Conservation (phyloP, 2,329 filamentous ascomycete genomes). For the Alternaria novae-zelandiae region DNA sequence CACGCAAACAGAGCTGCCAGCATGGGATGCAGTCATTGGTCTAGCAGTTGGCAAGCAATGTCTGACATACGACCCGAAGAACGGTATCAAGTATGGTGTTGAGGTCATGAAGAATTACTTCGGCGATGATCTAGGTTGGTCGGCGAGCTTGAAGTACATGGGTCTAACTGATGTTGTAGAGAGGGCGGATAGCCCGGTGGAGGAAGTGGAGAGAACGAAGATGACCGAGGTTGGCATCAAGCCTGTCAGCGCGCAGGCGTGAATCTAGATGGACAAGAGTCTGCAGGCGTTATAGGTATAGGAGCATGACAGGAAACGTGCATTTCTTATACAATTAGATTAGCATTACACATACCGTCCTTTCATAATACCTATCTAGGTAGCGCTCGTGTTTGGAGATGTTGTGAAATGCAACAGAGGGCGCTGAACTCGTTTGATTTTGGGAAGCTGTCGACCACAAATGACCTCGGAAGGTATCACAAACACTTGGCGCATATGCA, state of each 20-base stretch:
- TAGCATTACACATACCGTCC: not conserved
- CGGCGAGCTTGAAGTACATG: constrained; percentile 42
- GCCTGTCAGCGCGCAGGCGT: constrained; percentile 35
- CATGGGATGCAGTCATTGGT: constrained; percentile 65
- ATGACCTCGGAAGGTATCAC: not conserved
- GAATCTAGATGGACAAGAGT: not conserved
- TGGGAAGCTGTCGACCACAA: not conserved
- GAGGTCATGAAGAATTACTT: constrained; percentile 71
- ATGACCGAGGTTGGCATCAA: constrained; percentile 40
- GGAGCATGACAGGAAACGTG: not conserved
- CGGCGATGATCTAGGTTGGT: constrained; percentile 68
- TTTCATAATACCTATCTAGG: no score
- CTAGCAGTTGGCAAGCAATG: constrained; percentile 74
- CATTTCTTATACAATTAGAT: not conserved
- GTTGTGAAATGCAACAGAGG: not conserved
- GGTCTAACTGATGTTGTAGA: constrained; percentile 44
- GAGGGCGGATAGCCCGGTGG: constrained; percentile 19
- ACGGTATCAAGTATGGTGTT: constrained; percentile 65
- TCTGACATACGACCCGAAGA: constrained; percentile 65
- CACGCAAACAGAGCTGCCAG: constrained; percentile 32
- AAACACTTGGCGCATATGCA: not conserved
- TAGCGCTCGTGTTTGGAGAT: not conserved
- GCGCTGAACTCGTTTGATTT: not conserved
- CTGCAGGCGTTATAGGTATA: not conserved
- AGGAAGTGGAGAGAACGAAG: constrained; percentile 24